A percentile compares a stretch with the other conserved stretches of the same genome.
Evolutionary conservation across 768 basidiomycete species (phyloP).

Genomic region (Rhizopogon salebrosus): DNA sequence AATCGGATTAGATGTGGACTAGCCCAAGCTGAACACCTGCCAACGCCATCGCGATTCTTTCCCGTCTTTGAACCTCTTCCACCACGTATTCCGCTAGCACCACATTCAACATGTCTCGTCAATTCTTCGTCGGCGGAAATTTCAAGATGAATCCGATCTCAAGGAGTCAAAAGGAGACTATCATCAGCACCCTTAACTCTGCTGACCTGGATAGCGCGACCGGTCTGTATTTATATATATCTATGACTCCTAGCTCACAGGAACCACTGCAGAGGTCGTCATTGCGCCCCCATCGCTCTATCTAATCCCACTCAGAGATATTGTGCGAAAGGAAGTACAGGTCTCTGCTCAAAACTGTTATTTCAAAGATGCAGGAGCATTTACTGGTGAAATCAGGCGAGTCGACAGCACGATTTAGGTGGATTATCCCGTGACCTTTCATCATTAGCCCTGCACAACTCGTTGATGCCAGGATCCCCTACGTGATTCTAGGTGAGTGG

Average conservation of each 20-base stretch:
- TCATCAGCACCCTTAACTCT: conserved; percentile 70
- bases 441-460: conserved; percentile 70
- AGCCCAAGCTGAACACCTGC: background rate
- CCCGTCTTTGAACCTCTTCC: background rate
- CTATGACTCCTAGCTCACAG: conserved; percentile 8
- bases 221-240: conserved; percentile 41
- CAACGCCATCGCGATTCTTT: background rate
- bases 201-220: conserved; percentile 73
- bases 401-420: conserved; percentile 10
- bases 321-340: conserved; percentile 61
- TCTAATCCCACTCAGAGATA: conserved; percentile 64
- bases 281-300: conserved; percentile 90
- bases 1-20: conserved; percentile 1
- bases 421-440: background rate
- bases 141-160: conserved; percentile 95
- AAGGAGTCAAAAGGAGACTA: conserved; percentile 53
- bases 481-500: conserved; percentile 79
- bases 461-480: conserved; percentile 79
- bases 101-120: conserved; percentile 57
- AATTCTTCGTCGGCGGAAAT: conserved; percentile 96
- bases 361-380: conserved; percentile 80
- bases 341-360: conserved; percentile 93
- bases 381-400: conserved; percentile 94
- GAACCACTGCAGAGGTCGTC: conserved; percentile 68
- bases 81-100: background rate